Evolutionary conservation across 257 asterid species (phyloP), one percentile per base, ranked within the genome.

Genomic region (Solanum pinnatisectum): DNA sequence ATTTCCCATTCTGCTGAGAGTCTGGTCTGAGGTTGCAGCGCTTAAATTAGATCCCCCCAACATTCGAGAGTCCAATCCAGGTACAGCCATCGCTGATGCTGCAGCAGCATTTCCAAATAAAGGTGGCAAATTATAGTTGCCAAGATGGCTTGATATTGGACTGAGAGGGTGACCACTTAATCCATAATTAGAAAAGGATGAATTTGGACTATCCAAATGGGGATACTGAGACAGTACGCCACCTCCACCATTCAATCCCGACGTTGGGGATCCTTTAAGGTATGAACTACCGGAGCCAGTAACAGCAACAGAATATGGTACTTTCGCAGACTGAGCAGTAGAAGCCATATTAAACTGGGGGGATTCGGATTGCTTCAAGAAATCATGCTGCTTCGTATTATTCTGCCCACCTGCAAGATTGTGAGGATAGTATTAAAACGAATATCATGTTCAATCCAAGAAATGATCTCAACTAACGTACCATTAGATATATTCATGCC

Each of bases 101-200:
- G 94, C 97, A 88, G 98, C 99, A 91, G 99, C 99, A 91, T 95
- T 97, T 92, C 95, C 98, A 88, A 94, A 96, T 88, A 97, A 91
- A 3, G 98, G 99, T 16, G 99, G 99, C 84, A 97, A 90, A 90
- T 95, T 95, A 56, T 91, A 81, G 88, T 92, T 92, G 39, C 96
- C 95, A 81, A 92, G 95, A 82, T 93, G 96, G 85, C 95, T 94
- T 1, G 98, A 84, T 87, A 94, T 88, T 63, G 98, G 98, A 90
- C 95, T 95, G 92, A 92, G 87, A 40, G 99, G 91, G 79, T 93
- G 94, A 71, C 98, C 98, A 92, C 95, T 88, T 73, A 91, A 44
- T 32, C 94, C 93, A 91, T 93, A 94, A 90, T 78, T 90, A 18
- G 94, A 91, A 85, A 91, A 91, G 0, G 99, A 89, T 36, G 98